These are phyloP conservation scores for Diaporthe batatas DNA, from an alignment of 2,329 filamentous ascomycete species.

Conservation along the genomic window DNA sequence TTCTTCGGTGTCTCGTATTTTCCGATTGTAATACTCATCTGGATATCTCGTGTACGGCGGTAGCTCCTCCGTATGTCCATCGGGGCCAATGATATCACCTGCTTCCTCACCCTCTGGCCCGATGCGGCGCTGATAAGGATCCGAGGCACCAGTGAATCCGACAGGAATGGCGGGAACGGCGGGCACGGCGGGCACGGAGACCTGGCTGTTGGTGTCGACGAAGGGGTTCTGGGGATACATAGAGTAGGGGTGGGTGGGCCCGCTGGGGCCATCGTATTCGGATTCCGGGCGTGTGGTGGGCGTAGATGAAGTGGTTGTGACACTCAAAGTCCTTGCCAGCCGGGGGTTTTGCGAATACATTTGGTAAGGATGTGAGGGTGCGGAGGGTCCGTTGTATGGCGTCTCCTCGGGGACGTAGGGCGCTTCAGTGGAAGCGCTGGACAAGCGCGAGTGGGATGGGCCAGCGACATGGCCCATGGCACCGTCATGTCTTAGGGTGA, in stretches of 20 bases:
- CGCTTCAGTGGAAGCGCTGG: conserved; percentile 54
- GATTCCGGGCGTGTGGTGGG: conserved; percentile 49
- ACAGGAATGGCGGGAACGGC: conserved; percentile 67
- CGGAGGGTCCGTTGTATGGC: conserved; percentile 77
- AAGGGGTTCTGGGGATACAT: conserved; percentile 87
- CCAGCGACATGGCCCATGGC: conserved; percentile 50
- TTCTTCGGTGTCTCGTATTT: conserved; percentile 54
- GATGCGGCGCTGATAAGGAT: conserved; percentile 77
- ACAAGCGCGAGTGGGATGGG: conserved; percentile 46
- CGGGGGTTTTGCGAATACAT: conserved; percentile 87
- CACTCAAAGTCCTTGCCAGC: conserved; percentile 78
- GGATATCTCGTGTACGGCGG: conserved; percentile 94
- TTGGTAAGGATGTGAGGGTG: conserved; percentile 86
- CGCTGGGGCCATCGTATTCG: conserved; percentile 71
- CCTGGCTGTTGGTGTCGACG: conserved; percentile 61
- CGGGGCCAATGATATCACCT: conserved; percentile 87
- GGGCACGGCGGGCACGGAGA: conserved; percentile 43
- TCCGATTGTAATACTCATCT: conserved; percentile 76
- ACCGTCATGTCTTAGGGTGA: conserved; percentile 67
- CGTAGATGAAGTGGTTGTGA: conserved; percentile 64
- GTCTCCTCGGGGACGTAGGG: conserved; percentile 64
- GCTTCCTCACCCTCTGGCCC: conserved; percentile 87
- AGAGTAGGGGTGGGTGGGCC: conserved; percentile 86
- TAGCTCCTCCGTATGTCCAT: conserved; percentile 90
- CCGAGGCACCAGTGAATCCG: conserved; percentile 78